Conservation (phyloP, 176 grass and related monocot genomes). For the Panicum miliaceum region DNA sequence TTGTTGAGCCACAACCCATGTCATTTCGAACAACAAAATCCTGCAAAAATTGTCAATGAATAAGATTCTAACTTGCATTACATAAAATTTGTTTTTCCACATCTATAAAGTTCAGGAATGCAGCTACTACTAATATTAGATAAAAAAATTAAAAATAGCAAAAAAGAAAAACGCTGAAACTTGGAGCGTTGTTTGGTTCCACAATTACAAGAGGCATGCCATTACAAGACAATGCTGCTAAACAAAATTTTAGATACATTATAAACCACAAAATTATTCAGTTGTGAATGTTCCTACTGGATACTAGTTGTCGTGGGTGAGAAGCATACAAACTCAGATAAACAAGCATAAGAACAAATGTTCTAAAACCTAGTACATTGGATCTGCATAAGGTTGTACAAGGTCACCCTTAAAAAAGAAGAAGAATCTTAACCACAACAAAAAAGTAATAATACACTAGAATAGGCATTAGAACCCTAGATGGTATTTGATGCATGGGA, state of each 20-base stretch:
- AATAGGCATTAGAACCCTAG: background rate
- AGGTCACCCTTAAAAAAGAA: background rate
- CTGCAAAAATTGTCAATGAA: conserved; percentile 43
- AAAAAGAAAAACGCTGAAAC: background rate
- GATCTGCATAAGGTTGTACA: background rate
- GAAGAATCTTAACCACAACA: background rate
- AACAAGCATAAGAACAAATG: background rate
- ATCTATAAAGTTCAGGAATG: background rate
- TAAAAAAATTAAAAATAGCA: background rate
- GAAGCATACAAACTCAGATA: background rate
- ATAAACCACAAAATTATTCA: background rate
- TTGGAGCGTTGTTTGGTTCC: background rate
- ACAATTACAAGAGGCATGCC: no score
- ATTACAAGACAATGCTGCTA: background rate
- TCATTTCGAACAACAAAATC: conserved; percentile 99
- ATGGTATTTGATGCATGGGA: background rate
- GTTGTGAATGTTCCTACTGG: background rate
- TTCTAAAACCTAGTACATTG: background rate
- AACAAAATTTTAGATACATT: background rate
- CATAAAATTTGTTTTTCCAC: conserved; percentile 10
- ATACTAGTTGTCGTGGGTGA: background rate
- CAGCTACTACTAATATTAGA: background rate
- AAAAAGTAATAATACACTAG: background rate
- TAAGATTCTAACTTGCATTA: conserved; percentile 8
- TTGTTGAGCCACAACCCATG: conserved; percentile 91